Percentiles rank a stretch among this genome's conserved stretches.
These are phyloP conservation scores for Ormosia emarginata DNA, from an alignment of 306 rosid genomes.

Conservation along the genomic window DNA sequence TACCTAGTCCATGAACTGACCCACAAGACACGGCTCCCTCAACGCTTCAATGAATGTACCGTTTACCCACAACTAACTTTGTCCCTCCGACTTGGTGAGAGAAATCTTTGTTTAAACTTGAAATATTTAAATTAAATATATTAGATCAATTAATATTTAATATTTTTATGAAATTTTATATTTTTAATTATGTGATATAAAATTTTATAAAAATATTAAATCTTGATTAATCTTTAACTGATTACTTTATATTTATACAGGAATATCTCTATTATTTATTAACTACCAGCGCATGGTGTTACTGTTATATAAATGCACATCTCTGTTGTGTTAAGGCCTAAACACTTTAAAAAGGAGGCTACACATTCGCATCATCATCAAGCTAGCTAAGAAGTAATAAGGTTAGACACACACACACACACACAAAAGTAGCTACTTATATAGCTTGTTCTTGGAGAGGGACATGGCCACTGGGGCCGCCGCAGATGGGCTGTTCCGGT, in stretches of 20 bases:
- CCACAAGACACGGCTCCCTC: conserved; percentile 17
- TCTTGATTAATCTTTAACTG: too few species aligned
- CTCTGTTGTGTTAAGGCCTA: not conserved
- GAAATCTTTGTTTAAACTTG: too few species aligned
- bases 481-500: conserved; percentile 39
- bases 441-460: not conserved
- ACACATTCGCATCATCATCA: not conserved
- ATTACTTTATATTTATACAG: too few species aligned
- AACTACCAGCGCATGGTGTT: not conserved
- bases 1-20: not conserved
- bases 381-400: not conserved
- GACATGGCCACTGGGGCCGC: conserved; percentile 35
- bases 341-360: not conserved
- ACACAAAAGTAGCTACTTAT: too few species aligned
- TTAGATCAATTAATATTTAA: too few species aligned
- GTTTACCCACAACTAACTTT: conserved; percentile 12
- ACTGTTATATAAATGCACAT: conserved; percentile 9
- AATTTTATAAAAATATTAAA: too few species aligned
- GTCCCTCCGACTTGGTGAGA: not conserved
- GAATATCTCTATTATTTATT: not conserved
- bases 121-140: too few species aligned
- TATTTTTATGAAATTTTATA: too few species aligned
- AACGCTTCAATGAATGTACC: not conserved
- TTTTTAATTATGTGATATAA: too few species aligned
- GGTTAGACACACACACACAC: not conserved